These are phyloP conservation scores for Penicillium janthinellum DNA, from an alignment of 2,329 filamentous ascomycete species.

Conservation along the genomic window DNA sequence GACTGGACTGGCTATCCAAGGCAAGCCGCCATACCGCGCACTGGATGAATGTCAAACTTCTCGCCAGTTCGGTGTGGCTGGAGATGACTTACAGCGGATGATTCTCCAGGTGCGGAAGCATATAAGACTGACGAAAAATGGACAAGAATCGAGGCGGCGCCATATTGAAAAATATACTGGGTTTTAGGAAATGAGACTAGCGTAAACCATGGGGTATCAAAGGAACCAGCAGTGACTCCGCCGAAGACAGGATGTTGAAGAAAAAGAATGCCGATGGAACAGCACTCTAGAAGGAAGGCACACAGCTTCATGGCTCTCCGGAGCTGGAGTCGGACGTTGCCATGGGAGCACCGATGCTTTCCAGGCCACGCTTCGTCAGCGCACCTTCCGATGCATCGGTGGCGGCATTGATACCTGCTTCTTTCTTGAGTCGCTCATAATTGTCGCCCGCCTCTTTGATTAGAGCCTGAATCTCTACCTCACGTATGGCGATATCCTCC, in stretches of 20 bases:
- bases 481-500: constrained; percentile 65
- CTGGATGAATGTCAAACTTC: constrained; percentile 1
- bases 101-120: constrained; percentile 12
- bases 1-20: constrained; percentile 42
- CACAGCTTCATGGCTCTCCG: constrained; percentile 28
- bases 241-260: not conserved
- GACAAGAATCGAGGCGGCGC: constrained; percentile 32
- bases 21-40: constrained; percentile 24
- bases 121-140: constrained; percentile 32
- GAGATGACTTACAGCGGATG: constrained; percentile 25
- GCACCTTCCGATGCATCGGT: constrained; percentile 29
- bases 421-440: constrained; percentile 61
- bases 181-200: constrained; percentile 6
- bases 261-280: not conserved
- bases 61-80: not conserved
- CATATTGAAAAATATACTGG: constrained; percentile 28
- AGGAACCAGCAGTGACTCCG: constrained; percentile 17
- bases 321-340: constrained; percentile 29
- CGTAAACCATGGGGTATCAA: constrained; percentile 22
- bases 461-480: constrained; percentile 77
- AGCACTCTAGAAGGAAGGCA: not conserved
- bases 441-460: constrained; percentile 78
- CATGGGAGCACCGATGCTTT: constrained; percentile 40
- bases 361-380: constrained; percentile 39
- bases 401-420: constrained; percentile 39